Evolutionary conservation across 2,329 filamentous ascomycete species (phyloP), one percentile per base, ranked within the genome.

Genomic region (Hypocreales sp.): DNA sequence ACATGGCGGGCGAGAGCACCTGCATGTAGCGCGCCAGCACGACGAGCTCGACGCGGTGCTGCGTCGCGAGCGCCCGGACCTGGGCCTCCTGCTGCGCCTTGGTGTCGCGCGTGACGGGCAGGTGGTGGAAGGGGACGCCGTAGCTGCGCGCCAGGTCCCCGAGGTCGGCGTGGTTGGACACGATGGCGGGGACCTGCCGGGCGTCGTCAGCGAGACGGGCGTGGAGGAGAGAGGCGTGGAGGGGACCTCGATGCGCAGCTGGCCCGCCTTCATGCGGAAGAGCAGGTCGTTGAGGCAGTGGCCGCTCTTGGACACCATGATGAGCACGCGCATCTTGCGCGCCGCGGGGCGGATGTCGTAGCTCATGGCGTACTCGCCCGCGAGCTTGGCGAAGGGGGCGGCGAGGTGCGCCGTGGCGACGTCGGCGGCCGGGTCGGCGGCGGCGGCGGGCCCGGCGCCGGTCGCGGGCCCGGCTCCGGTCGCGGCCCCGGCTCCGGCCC

Each of bases 251-350:
- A 87, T 75, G 42, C 64, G 67, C 29, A 90, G 61, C 55, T 86
- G 79, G 24, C 71, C 71, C 12, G 73, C 75, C 50, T 75, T 76
- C 44, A 77, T 68, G 31, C 81, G 73, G 70, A 83, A 90, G 20
- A 90, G 66, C 26, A 90, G 60, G 53, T 87, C 79, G 53, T 86
- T 86, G 29, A 87, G 61, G 51, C 80, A 87, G 60, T 87, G 80
- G 7, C 80, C 81, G 42, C 83, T 86, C 60, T 86, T 86, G 44
- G 79, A 86, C 17, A 87, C 81, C 80, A 90, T 87, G 60, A 90
- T 82, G 41, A 90, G 61, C 26, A 86, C 75, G 38, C 73, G 68
- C 31, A 76, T 74, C 58, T 83, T 84, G 43, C 72, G 62, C 26
- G 71, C 56, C 9, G 72, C 66, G 4, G 77, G 69, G 10, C 73